Conservation (phyloP, 192 early-diverging fungal species). For the Gigaspora rosea region DNA sequence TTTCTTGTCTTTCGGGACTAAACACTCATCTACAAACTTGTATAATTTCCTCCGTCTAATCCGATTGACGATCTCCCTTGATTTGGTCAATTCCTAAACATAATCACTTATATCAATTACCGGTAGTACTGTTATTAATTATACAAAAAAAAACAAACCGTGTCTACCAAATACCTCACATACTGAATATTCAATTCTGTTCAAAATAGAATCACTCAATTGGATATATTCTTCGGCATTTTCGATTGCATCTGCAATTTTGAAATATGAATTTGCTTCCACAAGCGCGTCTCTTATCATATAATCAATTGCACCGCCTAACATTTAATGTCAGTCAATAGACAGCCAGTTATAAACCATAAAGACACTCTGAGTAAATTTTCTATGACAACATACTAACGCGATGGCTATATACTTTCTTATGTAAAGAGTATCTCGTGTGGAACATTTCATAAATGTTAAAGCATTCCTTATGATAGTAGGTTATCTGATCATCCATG, state of each 20-base stretch:
- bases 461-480: conserved; percentile 85
- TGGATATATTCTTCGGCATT: conserved; percentile 67
- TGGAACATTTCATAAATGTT: conserved; percentile 88
- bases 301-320: conserved; percentile 72
- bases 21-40: conserved; percentile 79
- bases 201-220: conserved; percentile 84
- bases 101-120: too few species aligned
- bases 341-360: neutral
- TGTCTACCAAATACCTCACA: neutral
- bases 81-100: conserved; percentile 55
- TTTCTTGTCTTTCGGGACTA: conserved; percentile 58
- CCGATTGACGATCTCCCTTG: conserved; percentile 69
- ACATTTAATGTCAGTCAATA: neutral
- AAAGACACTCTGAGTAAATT: neutral
- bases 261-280: conserved; percentile 72
- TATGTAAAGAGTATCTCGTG: conserved; percentile 76
- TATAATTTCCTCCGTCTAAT: conserved; percentile 84
- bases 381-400: conserved; percentile 56
- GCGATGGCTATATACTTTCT: conserved; percentile 86
- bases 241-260: conserved; percentile 63
- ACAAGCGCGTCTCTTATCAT: conserved; percentile 91
- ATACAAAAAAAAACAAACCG: neutral
- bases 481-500: conserved; percentile 88
- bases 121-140: neutral
- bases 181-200: conserved; percentile 60